Conservation (phyloP, 1,284 basidiomycete species). For the Papiliotrema flavescens region DNA sequence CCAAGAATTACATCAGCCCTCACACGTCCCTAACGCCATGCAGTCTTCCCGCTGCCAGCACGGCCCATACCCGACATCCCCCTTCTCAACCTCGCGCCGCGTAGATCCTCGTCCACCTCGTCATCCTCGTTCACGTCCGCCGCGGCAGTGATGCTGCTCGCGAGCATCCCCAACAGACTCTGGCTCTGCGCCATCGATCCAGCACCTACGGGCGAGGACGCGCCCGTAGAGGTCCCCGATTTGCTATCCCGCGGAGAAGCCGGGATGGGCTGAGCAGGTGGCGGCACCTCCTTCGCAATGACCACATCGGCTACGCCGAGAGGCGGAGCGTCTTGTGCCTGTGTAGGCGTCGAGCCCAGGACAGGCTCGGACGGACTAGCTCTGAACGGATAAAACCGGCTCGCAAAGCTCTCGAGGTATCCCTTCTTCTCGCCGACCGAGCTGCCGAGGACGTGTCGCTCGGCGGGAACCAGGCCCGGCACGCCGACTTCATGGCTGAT, state of each 20-base stretch:
- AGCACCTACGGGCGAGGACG: slow-evolving; percentile 3
- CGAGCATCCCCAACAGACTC: slow-evolving; percentile 4
- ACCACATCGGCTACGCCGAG: background rate
- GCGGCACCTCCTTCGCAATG: slow-evolving; percentile 3
- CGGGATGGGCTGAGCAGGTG: slow-evolving; percentile 15
- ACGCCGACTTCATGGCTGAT: slow-evolving; percentile 4
- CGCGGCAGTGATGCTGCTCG: slow-evolving; percentile 4
- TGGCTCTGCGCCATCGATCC: slow-evolving; percentile 7
- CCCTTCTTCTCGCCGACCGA: slow-evolving; percentile 6
- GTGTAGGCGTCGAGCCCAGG: background rate
- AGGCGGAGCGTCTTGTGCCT: background rate
- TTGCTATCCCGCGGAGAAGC: slow-evolving; percentile 2
- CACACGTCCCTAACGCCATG: no score
- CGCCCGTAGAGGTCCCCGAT: background rate
- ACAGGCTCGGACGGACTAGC: background rate
- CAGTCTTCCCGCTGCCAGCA: no score
- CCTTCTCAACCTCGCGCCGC: slow-evolving; percentile 7
- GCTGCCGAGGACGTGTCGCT: background rate
- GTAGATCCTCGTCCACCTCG: slow-evolving; percentile 4
- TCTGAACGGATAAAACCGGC: slow-evolving; percentile 18
- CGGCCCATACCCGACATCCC: slow-evolving; percentile 10
- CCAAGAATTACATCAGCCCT: no score
- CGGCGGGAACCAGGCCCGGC: slow-evolving; percentile 1
- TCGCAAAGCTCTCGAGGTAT: slow-evolving; percentile 23
- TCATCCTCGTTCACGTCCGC: slow-evolving; percentile 6